Evolutionary conservation across 768 basidiomycete genomes (phyloP), one percentile per base, ranked within the genome.

Genomic region (Cyclocybe aegerita): DNA sequence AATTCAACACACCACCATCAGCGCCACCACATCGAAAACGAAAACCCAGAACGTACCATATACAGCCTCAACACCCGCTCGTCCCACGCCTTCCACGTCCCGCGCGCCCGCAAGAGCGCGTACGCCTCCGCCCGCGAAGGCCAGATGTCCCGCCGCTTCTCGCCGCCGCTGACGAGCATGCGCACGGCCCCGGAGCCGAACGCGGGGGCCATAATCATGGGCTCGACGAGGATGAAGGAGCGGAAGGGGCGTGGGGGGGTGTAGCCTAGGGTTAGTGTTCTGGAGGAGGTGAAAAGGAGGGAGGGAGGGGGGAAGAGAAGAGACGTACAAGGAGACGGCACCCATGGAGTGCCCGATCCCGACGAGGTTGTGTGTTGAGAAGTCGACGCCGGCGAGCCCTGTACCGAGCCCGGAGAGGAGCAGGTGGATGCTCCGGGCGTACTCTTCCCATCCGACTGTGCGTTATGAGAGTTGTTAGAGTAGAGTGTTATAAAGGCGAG

Each of bases 261-360:
- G 48, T 72, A 76, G 1, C 72, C 76, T 36, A 70, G 62, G 0
- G 78, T 61, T 3, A 80, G 68, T 5, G 75, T 53, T 29, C 79
- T 79, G 44, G 7, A n/a, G n/a, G n/a, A n/a, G n/a, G n/a, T n/a
- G n/a, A n/a, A n/a, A n/a, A n/a, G n/a, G n/a, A n/a, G n/a, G n/a
- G n/a, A n/a, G n/a, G n/a, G n/a, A n/a, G n/a, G n/a, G n/a, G n/a
- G n/a, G n/a, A n/a, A n/a, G 15, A 44, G 30, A 39, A 9, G 4
- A 43, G 1, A 66, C 77, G 31, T 50, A 80, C 80, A 79, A 51
- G 3, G 66, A 66, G 1, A 71, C 62, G 1, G 75, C 77, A 7
- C 80, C 79, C 77, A 81, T 79, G 0, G 81, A 83, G 56, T 83
- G 81, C 0, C 78, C 81, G 11, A 83, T 65, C 3, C 75, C 78